These are phyloP conservation scores for Boletus barrowsii DNA, from an alignment of 768 basidiomycete genomes.

Conservation along the genomic window DNA sequence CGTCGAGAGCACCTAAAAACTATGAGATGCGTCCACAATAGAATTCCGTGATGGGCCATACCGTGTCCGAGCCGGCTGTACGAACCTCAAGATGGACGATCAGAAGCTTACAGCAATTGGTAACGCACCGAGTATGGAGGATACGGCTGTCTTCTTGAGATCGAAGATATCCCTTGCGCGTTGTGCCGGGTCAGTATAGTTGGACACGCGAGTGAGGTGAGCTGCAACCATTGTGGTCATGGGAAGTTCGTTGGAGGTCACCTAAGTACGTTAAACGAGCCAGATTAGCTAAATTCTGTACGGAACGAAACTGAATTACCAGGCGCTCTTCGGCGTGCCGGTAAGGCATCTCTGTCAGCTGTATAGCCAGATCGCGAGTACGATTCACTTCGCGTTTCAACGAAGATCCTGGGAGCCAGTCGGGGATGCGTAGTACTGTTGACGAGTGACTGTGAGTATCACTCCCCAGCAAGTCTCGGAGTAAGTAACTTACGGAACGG, in stretches of 20 bases:
- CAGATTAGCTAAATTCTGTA: background rate
- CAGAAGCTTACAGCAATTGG: background rate
- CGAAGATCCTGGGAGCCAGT: conserved; percentile 10
- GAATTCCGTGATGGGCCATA: background rate
- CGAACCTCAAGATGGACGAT: background rate
- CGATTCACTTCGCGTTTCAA: conserved; percentile 2
- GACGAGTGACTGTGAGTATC: background rate
- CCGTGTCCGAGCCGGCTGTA: background rate
- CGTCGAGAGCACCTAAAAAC: background rate
- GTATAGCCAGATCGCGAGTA: background rate
- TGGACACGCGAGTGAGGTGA: background rate
- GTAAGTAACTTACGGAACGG: conserved; percentile 1
- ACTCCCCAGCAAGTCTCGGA: background rate
- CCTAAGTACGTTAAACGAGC: background rate
- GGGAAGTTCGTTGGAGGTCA: background rate
- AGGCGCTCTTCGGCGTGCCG: background rate
- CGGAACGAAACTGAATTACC: background rate
- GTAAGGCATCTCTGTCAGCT: background rate
- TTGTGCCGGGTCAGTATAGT: too few relatives aligned
- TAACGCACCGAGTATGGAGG: background rate
- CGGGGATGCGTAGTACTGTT: conserved; percentile 21
- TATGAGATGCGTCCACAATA: background rate
- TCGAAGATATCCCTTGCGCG: background rate
- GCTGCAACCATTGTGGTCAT: conserved; percentile 1
- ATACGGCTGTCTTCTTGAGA: background rate